phyloP scores from a whole-genome alignment of 2,329 filamentous ascomycete species.

The Talaromyces sp. region DNA sequence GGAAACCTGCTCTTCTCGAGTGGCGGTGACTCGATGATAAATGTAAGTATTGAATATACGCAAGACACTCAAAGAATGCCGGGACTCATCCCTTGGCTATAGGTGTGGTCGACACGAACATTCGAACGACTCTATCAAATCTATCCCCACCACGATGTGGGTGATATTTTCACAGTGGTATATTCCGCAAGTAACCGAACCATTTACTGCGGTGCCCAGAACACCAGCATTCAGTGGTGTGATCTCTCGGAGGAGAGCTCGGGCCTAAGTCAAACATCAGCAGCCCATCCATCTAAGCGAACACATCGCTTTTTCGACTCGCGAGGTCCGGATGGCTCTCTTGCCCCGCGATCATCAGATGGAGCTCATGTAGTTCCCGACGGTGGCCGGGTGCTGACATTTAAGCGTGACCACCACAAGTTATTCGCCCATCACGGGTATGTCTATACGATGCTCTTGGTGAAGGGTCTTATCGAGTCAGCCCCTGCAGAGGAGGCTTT shows the following conservation, averaged over 20 bases:
- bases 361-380: constrained; percentile 51
- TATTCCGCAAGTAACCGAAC: constrained; percentile 80
- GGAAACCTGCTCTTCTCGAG: constrained; percentile 81
- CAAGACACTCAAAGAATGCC: neutral
- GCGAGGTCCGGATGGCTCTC: constrained; percentile 76
- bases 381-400: constrained; percentile 72
- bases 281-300: constrained; percentile 72
- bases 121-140: constrained; percentile 82
- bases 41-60: constrained; percentile 53
- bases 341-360: constrained; percentile 69
- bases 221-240: constrained; percentile 88
- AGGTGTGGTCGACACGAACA: constrained; percentile 78
- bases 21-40: constrained; percentile 90
- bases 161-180: constrained; percentile 92
- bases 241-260: constrained; percentile 65
- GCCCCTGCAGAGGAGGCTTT: constrained; percentile 72
- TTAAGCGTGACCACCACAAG: constrained; percentile 75
- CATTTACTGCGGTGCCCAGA: constrained; percentile 89
- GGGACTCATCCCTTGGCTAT: neutral
- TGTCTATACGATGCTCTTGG: constrained; percentile 92
- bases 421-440: constrained; percentile 96
- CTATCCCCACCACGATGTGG: constrained; percentile 90
- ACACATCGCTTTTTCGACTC: constrained; percentile 94
- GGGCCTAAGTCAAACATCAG: constrained; percentile 65
- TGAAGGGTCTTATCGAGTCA: constrained; percentile 71